These are phyloP conservation scores for Mortierella sp. DNA, from an alignment of 371 early-diverging fungal genomes.

Conservation along the genomic window DNA sequence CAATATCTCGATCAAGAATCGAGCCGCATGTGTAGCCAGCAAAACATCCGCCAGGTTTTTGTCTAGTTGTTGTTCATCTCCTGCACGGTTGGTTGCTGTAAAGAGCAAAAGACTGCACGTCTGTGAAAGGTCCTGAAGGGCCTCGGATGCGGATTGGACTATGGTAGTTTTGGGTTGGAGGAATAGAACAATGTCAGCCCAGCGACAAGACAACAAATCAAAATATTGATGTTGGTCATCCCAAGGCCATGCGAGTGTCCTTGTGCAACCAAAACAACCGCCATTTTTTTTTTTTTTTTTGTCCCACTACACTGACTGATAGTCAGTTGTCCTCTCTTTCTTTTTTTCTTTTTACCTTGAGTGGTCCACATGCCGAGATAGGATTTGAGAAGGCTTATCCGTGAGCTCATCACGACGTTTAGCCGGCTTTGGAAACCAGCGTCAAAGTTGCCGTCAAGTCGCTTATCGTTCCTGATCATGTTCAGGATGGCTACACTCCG, in stretches of 20 bases:
- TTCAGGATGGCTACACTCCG: constrained; percentile 32
- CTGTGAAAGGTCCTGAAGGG: constrained; percentile 39
- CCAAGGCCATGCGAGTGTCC: not conserved
- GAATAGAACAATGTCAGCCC: not conserved
- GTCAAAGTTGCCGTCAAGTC: constrained; percentile 47
- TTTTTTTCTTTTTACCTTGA: constrained; percentile 24
- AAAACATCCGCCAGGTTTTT: constrained; percentile 36
- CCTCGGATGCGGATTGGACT: constrained; percentile 38
- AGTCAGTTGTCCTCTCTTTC: not conserved
- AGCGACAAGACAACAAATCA: not conserved
- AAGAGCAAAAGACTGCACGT: constrained; percentile 35
- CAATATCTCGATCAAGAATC: constrained; percentile 34
- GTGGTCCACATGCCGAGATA: constrained; percentile 48
- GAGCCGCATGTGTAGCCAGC: constrained; percentile 40
- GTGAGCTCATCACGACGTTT: constrained; percentile 49
- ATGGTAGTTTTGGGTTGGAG: not conserved
- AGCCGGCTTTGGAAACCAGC: constrained; percentile 42
- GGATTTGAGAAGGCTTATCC: constrained; percentile 40
- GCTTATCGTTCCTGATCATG: constrained; percentile 49
- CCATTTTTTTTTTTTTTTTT: too few relatives aligned
- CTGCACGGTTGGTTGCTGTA: constrained; percentile 42
- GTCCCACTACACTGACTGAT: too few relatives aligned
- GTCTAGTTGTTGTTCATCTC: constrained; percentile 44
- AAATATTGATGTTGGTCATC: not conserved
- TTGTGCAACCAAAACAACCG: too few relatives aligned